Evolutionary conservation across 148 eudicot genomes (phyloP), one percentile per base, ranked within the genome.

Genomic region (Linanthus parryae): DNA sequence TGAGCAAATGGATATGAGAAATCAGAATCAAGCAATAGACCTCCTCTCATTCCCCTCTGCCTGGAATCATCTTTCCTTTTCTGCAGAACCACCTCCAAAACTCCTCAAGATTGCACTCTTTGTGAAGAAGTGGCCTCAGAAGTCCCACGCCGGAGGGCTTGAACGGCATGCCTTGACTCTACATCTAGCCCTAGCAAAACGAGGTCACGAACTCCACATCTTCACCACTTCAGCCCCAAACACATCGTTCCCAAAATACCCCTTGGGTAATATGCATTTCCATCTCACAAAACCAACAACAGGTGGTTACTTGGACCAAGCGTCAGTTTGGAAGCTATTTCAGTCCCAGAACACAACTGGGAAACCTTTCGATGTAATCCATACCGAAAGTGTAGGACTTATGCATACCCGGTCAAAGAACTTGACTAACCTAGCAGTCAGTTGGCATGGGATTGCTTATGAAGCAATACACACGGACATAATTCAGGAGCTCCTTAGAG

Each of bases 371-470:
- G 82, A 77, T 33, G 74, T 73, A 51, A 19, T 73, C 30, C 82
- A 77, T 29, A 77, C 75, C 0, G 82, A 77, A 43, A 77, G 82
- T 14, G 73, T 77, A 5, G 74, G 66, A 22, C 73, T 77, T 1
- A 25, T 49, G 70, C 66, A 77, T 28, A 72, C 67, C 5, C 51
- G 82, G 46, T 47, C 82, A 0, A 18, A 56, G 28, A 62, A 62
- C 31, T 8, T 77, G 22, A 24, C 49, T 17, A 77, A 77, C 31
- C 44, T 77, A 4, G 82, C 78, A 23, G 78, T 69, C 20, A 58
- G 50, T 45, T 77, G 82, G 75, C 82, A 77, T n/a, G 82, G 82
- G n/a, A 77, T 77, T 22, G 78, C 75, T 0, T 77, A 72, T 21
- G 82, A 77, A 57, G 38, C 75, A 2, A 59, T 77, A 46, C 78